Conservation (phyloP, 2,329 filamentous ascomycete species). For the Drechslera avenae region DNA sequence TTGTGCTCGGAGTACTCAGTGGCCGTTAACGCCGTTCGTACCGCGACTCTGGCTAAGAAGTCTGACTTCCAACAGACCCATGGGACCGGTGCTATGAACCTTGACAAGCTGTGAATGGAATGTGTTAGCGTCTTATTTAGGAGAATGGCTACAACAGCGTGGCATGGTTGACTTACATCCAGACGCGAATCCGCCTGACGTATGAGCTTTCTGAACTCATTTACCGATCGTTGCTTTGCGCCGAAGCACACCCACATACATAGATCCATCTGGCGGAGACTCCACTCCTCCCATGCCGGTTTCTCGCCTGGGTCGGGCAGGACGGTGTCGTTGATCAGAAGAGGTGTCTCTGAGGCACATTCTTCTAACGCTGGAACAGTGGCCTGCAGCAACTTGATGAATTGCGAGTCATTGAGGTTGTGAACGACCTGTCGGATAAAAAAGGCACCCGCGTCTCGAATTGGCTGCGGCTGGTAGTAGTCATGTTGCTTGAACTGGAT, state of each 20-base stretch:
- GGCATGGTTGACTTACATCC: no score
- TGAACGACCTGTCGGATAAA: constrained; percentile 63
- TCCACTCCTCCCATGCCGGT: background rate
- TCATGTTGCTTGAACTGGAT: constrained; percentile 53
- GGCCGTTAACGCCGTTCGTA: no score
- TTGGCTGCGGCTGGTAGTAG: constrained; percentile 61
- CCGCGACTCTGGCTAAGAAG: no score
- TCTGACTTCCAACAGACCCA: no score
- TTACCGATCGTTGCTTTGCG: background rate
- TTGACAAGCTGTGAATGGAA: no score
- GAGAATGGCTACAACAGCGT: no score
- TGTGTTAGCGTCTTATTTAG: no score
- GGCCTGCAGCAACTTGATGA: constrained; percentile 33
- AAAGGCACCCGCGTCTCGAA: constrained; percentile 54
- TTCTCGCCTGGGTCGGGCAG: background rate
- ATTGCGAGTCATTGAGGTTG: constrained; percentile 60
- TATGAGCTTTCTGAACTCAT: no score
- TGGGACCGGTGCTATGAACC: no score
- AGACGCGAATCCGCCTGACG: no score
- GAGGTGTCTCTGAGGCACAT: background rate
- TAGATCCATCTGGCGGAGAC: constrained; percentile 6
- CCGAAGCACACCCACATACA: constrained; percentile 6
- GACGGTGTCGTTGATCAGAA: constrained; percentile 13
- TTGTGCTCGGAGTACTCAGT: no score
- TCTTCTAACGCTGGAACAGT: constrained; percentile 59